phyloP scores from a whole-genome alignment of 2,329 filamentous ascomycete species.

The Beauveria caledonica region DNA sequence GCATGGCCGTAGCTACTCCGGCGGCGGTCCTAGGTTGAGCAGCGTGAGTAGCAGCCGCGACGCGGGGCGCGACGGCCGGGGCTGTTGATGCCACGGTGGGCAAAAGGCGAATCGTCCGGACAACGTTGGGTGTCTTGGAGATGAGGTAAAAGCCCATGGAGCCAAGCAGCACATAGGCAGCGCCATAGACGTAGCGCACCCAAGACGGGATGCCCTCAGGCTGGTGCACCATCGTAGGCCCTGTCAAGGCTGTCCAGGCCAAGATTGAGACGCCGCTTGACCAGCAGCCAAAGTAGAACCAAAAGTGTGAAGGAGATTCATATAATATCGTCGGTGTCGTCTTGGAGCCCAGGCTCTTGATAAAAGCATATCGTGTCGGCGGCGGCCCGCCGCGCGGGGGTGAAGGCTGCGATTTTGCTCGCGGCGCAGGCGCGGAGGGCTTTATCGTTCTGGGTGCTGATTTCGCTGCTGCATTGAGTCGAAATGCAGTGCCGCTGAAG shows the following conservation, averaged over 20 bases:
- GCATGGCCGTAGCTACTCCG: constrained; percentile 16
- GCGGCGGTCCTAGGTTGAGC: constrained; percentile 11
- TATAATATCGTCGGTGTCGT: constrained; percentile 53
- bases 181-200: constrained; percentile 49
- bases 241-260: constrained; percentile 28
- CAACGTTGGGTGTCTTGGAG: constrained; percentile 47
- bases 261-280: constrained; percentile 38
- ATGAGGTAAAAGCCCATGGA: constrained; percentile 53
- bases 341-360: constrained; percentile 47
- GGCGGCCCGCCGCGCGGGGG: constrained; percentile 14
- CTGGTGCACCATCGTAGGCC: constrained; percentile 24
- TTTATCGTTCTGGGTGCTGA: background rate
- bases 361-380: constrained; percentile 35
- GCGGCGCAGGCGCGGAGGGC: background rate
- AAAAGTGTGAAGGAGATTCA: constrained; percentile 54
- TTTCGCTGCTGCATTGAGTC: background rate
- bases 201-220: constrained; percentile 45
- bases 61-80: background rate
- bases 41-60: constrained; percentile 13
- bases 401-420: background rate
- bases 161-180: constrained; percentile 51
- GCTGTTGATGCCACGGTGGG: constrained; percentile 23
- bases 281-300: constrained; percentile 54
- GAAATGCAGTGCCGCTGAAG: background rate
- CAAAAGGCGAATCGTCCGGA: constrained; percentile 50